These are phyloP conservation scores for Coemansia sp. DNA, from an alignment of 192 early-diverging fungal species.

Conservation along the genomic window DNA sequence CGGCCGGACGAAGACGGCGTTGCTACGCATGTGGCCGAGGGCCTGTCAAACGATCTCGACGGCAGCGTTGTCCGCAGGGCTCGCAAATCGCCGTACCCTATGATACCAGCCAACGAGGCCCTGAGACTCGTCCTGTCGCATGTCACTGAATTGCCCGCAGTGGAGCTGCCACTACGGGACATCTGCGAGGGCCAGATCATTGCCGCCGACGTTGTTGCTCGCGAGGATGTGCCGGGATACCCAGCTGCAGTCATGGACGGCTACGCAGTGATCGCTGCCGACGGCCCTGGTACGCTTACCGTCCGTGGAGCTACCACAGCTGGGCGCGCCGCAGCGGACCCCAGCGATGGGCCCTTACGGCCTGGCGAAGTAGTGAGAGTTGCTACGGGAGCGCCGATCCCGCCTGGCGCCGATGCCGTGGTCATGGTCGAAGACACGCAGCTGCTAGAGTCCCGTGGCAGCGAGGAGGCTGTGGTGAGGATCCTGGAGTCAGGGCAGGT, in stretches of 20 bases:
- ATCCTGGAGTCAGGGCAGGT: conserved; percentile 14
- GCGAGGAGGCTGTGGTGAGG: conserved; percentile 49
- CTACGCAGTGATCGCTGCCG: conserved; percentile 82
- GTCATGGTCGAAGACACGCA: conserved; percentile 95
- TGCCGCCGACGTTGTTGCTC: conserved; percentile 70
- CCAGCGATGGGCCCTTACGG: conserved; percentile 21
- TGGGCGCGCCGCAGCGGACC: conserved; percentile 13
- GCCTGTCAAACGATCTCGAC: conserved; percentile 7
- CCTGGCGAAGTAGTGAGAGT: conserved; percentile 71
- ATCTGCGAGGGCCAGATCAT: conserved; percentile 60
- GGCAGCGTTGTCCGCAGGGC: conserved; percentile 61
- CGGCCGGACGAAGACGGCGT: conserved; percentile 15
- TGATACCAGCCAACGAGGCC: conserved; percentile 72
- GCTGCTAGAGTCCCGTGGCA: conserved; percentile 57
- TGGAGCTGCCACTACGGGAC: conserved; percentile 18
- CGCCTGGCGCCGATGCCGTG: conserved; percentile 80
- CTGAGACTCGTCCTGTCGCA: conserved; percentile 54
- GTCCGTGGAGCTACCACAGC: conserved; percentile 65
- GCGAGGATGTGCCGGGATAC: conserved; percentile 79
- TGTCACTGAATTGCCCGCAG: conserved; percentile 12
- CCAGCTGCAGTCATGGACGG: conserved; percentile 90
- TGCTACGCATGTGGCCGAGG: not conserved
- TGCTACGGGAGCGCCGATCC: conserved; percentile 86
- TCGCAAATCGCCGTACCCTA: conserved; percentile 80
- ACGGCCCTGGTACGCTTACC: conserved; percentile 77